Percentiles rank a stretch among this genome's conserved stretches.
phyloP scores from a whole-genome alignment of 176 grass and related monocot species.

The Zea mays region DNA sequence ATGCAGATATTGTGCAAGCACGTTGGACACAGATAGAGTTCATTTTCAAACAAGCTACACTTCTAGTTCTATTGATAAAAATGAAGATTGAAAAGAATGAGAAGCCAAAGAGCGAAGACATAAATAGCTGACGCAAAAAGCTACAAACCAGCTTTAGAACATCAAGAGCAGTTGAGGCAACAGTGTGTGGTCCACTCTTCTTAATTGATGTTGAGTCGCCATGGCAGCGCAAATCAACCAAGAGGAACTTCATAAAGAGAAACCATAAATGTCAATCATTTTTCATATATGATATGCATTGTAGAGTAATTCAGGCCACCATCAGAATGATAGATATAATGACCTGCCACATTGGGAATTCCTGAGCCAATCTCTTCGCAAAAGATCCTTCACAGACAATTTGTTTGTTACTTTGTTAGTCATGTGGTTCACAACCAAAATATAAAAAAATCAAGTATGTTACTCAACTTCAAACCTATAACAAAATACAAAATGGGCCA shows the following conservation, averaged over 20 bases:
- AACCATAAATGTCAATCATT: conserved; percentile 1
- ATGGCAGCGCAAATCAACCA: conserved; percentile 97
- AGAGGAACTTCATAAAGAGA: conserved; percentile 73
- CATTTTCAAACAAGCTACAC: conserved; percentile 10
- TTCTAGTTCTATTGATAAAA: background rate
- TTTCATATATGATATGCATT: background rate
- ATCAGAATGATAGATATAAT: conserved; percentile 22
- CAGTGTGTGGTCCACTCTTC: conserved; percentile 77
- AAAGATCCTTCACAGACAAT: conserved; percentile 65
- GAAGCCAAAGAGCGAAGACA: conserved; percentile 17
- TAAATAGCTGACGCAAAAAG: conserved; percentile 16
- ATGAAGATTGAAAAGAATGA: conserved; percentile 20
- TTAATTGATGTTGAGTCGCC: conserved; percentile 77
- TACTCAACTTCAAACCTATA: background rate
- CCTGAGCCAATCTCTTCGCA: conserved; percentile 84
- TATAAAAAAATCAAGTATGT: background rate
- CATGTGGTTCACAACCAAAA: conserved; percentile 4
- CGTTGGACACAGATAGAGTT: background rate
- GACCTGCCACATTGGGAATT: conserved; percentile 99
- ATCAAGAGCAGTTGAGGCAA: conserved; percentile 86
- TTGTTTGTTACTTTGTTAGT: conserved; percentile 35
- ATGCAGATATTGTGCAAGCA: conserved; percentile 5
- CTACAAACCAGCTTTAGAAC: conserved; percentile 87
- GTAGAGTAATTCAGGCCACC: conserved; percentile 14
- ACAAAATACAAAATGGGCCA: background rate